Percentiles rank a stretch among this genome's conserved stretches.
These are phyloP conservation scores for Calendula officinalis DNA, from an alignment of 129 eudicot genomes.

Conservation along the genomic window DNA sequence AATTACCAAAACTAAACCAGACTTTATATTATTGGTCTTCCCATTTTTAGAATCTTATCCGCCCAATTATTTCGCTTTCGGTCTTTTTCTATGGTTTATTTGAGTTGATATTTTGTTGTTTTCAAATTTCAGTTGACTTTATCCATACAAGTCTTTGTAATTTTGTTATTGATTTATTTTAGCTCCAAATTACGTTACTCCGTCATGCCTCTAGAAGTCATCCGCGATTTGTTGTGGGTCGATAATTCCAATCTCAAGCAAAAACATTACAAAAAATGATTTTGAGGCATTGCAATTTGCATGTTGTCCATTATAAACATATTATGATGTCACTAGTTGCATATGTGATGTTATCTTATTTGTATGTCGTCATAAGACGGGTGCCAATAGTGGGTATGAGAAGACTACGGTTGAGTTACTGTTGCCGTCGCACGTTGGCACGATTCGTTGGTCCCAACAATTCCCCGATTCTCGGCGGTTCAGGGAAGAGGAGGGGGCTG, in stretches of 20 bases:
- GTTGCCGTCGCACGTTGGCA: too few relatives aligned
- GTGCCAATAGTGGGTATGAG: too few relatives aligned
- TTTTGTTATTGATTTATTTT: too few relatives aligned
- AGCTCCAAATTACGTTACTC: background rate
- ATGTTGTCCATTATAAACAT: too few relatives aligned
- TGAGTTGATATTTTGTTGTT: slow-evolving; percentile 8
- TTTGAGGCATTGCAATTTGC: too few relatives aligned
- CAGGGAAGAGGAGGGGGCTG: too few relatives aligned
- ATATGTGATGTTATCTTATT: background rate
- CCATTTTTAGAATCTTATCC: slow-evolving; percentile 14
- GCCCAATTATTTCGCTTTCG: slow-evolving; percentile 17
- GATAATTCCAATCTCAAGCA: background rate
- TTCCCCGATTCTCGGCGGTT: too few relatives aligned
- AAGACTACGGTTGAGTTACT: too few relatives aligned
- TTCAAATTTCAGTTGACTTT: background rate
- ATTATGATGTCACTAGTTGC: background rate
- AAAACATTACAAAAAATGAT: background rate
- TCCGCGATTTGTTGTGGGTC: background rate
- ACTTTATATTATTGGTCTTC: slow-evolving; percentile 16
- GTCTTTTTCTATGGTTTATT: background rate
- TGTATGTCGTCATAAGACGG: too few relatives aligned
- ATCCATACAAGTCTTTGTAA: slow-evolving; percentile 5
- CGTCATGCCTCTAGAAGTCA: slow-evolving; percentile 11
- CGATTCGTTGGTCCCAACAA: too few relatives aligned
- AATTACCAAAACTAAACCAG: background rate